A percentile compares a stretch with the other conserved stretches of the same genome.
Evolutionary conservation across 129 eudicot species (phyloP).

Genomic region (Artemisia argyi): DNA sequence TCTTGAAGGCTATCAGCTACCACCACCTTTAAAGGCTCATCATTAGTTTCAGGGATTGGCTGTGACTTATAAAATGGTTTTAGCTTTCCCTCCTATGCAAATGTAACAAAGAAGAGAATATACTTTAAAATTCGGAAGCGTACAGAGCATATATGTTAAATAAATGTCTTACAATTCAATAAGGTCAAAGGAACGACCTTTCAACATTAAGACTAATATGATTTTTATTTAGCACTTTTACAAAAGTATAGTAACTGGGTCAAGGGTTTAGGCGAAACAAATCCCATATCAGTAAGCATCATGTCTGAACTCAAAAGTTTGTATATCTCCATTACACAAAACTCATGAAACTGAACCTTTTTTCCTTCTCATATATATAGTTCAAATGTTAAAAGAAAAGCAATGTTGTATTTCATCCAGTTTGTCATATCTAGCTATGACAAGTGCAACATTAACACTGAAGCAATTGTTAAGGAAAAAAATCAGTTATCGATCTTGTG

Average conservation of each 20-base stretch:
- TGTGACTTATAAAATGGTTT: constrained; percentile 63
- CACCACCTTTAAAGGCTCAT: constrained; percentile 71
- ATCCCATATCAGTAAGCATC: background rate
- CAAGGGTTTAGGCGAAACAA: background rate
- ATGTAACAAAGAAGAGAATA: background rate
- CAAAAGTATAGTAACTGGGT: background rate
- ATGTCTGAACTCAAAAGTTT: background rate
- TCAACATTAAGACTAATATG: no score
- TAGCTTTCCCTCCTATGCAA: constrained; percentile 59
- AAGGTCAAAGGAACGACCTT: no score
- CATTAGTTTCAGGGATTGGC: constrained; percentile 59
- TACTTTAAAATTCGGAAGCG: no score
- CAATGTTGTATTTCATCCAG: background rate
- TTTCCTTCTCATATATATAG: no score
- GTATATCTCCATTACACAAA: no score
- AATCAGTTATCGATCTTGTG: background rate
- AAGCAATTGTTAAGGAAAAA: background rate
- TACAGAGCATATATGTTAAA: background rate
- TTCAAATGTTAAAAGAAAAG: background rate
- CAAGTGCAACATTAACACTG: background rate
- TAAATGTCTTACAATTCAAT: background rate
- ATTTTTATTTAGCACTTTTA: background rate
- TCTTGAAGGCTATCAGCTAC: constrained; percentile 66
- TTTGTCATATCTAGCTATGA: background rate
- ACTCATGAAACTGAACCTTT: no score